A percentile compares a stretch with the other conserved stretches of the same genome.
These are phyloP conservation scores for Xylariaceae sp. DNA, from an alignment of 2,329 filamentous ascomycete species.

Conservation along the genomic window DNA sequence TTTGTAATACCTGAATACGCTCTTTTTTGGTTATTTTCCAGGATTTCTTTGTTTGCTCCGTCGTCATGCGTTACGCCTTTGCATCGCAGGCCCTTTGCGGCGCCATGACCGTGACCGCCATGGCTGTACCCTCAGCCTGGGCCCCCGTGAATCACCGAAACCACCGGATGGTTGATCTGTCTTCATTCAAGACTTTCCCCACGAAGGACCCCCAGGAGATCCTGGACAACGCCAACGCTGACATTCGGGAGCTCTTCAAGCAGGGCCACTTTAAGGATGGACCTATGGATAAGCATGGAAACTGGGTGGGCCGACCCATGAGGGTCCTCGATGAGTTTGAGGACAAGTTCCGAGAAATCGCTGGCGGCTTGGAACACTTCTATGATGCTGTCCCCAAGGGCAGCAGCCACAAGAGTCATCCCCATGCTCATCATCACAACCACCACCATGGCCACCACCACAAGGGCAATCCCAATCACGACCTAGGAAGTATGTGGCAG, in stretches of 20 bases:
- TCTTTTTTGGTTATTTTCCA: constrained; percentile 3
- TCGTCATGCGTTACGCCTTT: constrained; percentile 27
- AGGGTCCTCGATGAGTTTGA: constrained; percentile 6
- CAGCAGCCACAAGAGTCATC: neutral
- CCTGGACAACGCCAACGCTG: constrained; percentile 19
- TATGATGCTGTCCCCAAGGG: neutral
- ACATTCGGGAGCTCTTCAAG: constrained; percentile 15
- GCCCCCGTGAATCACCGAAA: constrained; percentile 12
- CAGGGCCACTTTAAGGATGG: constrained; percentile 20
- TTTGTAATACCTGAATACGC: constrained; percentile 15
- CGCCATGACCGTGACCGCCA: constrained; percentile 27
- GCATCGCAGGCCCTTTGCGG: constrained; percentile 27
- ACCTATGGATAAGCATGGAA: constrained; percentile 12
- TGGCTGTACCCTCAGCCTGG: constrained; percentile 18
- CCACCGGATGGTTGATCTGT: constrained; percentile 24
- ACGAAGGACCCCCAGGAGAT: constrained; percentile 28
- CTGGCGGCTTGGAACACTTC: neutral
- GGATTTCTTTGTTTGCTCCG: neutral
- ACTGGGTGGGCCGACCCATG: constrained; percentile 14
- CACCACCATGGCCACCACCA: neutral
- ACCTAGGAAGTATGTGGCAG: neutral
- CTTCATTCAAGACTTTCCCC: constrained; percentile 28
- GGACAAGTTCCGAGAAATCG: constrained; percentile 6
- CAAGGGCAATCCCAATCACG: neutral
- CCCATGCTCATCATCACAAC: neutral